Evolutionary conservation across 2,329 filamentous ascomycete species (phyloP).

Genomic region (Exophiala calicioides): DNA sequence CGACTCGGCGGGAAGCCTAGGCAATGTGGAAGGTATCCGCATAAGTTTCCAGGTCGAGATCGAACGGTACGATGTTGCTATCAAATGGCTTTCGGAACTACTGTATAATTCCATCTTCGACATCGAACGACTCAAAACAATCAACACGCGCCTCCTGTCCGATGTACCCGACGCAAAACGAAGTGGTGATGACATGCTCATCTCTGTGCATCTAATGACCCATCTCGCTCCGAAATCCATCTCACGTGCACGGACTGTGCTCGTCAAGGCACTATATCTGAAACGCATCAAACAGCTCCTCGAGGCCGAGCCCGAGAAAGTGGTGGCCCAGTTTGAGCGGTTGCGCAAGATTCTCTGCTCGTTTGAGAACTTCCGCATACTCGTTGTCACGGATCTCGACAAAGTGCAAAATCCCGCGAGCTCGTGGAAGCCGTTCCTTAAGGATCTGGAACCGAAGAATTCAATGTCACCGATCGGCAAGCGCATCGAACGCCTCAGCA

Average conservation of each 20-base stretch:
- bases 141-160: constrained; percentile 78
- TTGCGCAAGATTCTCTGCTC: constrained; percentile 75
- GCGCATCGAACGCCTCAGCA: constrained; percentile 69
- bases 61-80: constrained; percentile 78
- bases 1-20: constrained; percentile 65
- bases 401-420: constrained; percentile 74
- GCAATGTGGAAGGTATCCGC: constrained; percentile 77
- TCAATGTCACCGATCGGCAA: constrained; percentile 70
- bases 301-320: constrained; percentile 70
- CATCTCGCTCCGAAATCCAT: constrained; percentile 78
- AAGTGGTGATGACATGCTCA: constrained; percentile 67
- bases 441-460: constrained; percentile 53
- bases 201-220: constrained; percentile 69
- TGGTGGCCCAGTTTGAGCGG: constrained; percentile 75
- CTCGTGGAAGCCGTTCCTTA: constrained; percentile 70
- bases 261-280: constrained; percentile 85
- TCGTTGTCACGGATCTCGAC: constrained; percentile 78
- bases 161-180: constrained; percentile 93
- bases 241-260: constrained; percentile 72
- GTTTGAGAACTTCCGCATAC: constrained; percentile 79
- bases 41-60: constrained; percentile 84
- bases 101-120: constrained; percentile 91
- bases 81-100: constrained; percentile 81
- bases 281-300: constrained; percentile 82
- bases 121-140: constrained; percentile 61